phyloP scores from a whole-genome alignment of 768 basidiomycete genomes.

The Mycena galericulata region DNA sequence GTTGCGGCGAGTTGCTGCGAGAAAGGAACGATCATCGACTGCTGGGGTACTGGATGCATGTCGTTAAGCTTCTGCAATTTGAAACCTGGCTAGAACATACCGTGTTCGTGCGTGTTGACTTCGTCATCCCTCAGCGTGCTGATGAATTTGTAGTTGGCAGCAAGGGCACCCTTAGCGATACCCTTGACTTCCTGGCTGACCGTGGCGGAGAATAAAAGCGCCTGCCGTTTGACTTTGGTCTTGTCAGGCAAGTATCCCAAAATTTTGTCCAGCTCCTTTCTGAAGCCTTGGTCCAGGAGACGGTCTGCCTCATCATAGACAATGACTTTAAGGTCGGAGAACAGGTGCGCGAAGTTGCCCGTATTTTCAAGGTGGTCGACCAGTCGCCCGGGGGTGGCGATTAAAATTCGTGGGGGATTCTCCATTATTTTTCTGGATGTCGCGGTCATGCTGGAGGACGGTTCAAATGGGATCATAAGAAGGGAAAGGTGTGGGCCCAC shows the following conservation, averaged over 20 bases:
- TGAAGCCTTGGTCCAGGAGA: constrained; percentile 80
- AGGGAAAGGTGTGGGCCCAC: constrained; percentile 37
- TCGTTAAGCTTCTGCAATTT: not conserved
- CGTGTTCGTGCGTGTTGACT: constrained; percentile 71
- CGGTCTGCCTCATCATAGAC: constrained; percentile 84
- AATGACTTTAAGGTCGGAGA: constrained; percentile 56
- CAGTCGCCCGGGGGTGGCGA: constrained; percentile 83
- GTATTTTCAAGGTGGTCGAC: constrained; percentile 72
- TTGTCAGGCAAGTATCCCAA: constrained; percentile 54
- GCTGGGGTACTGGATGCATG: constrained; percentile 56
- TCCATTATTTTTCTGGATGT: constrained; percentile 39
- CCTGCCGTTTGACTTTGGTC: constrained; percentile 68
- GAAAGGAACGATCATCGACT: constrained; percentile 55
- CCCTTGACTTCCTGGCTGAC: constrained; percentile 76
- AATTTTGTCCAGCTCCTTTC: constrained; percentile 74
- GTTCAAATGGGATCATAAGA: not conserved
- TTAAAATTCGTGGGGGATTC: constrained; percentile 63
- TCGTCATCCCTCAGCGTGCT: constrained; percentile 71
- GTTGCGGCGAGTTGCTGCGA: constrained; percentile 55
- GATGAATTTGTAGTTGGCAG: constrained; percentile 57
- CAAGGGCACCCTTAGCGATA: constrained; percentile 46
- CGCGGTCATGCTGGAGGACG: constrained; percentile 30
- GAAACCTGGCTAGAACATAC: constrained; percentile 40
- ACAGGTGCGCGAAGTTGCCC: constrained; percentile 48
- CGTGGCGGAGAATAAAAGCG: constrained; percentile 81